Percentiles rank a stretch among this genome's conserved stretches.
phyloP scores from a whole-genome alignment of 352 stramenopile genomes.

The Pythium dissotocum region DNA sequence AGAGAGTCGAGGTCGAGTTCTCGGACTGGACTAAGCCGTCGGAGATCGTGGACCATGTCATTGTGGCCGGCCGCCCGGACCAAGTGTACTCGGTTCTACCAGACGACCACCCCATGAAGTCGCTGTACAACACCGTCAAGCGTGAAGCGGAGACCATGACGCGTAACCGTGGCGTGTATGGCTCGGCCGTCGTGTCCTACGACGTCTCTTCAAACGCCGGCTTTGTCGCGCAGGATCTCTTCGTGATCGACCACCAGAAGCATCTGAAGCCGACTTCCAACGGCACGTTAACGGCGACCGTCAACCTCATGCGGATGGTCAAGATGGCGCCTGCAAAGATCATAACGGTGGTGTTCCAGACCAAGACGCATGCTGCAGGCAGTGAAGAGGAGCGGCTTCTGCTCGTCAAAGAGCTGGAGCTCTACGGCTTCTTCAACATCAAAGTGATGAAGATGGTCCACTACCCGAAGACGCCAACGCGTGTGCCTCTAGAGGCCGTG shows the following conservation, averaged over 20 bases:
- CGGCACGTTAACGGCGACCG: background rate
- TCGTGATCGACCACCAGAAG: slow-evolving; percentile 19
- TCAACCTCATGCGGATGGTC: slow-evolving; percentile 17
- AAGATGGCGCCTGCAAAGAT: slow-evolving; percentile 7
- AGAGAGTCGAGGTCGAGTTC: background rate
- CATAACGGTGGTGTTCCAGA: slow-evolving; percentile 17
- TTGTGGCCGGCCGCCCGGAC: slow-evolving; percentile 11
- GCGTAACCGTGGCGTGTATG: slow-evolving; percentile 5
- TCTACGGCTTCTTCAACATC: slow-evolving; percentile 1
- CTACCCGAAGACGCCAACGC: slow-evolving; percentile 8
- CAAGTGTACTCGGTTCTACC: slow-evolving; percentile 8
- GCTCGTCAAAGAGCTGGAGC: background rate
- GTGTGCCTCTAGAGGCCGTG: background rate
- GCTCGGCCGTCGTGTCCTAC: slow-evolving; percentile 1
- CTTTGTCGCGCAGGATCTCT: slow-evolving; percentile 6
- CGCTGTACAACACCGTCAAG: background rate
- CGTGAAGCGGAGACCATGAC: background rate
- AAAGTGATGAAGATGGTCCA: slow-evolving; percentile 1
- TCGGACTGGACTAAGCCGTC: background rate
- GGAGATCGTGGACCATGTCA: background rate
- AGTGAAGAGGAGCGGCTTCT: background rate
- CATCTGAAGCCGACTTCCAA: background rate
- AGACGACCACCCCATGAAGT: slow-evolving; percentile 10
- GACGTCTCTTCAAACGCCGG: background rate
- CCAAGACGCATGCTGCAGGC: background rate